Percentiles rank a stretch among this genome's conserved stretches.
Conservation (phyloP, 1,284 basidiomycete species). For the Ustilago shanxiensis region DNA sequence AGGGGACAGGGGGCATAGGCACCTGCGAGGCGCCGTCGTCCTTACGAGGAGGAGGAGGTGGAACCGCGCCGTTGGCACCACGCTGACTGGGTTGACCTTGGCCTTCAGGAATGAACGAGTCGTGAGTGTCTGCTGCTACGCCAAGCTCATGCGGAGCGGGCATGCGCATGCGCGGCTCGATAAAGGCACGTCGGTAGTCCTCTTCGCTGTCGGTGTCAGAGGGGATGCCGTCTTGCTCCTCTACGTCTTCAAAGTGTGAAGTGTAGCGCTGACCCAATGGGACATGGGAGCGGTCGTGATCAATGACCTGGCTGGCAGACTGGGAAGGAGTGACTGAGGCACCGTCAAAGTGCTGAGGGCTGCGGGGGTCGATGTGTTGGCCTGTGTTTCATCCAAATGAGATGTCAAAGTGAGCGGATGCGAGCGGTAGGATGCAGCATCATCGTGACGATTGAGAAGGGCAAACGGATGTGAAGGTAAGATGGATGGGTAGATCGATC, state of each 20-base stretch:
- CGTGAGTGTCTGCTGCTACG: constrained; percentile 44
- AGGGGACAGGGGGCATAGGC: constrained; percentile 53
- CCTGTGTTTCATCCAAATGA: background rate
- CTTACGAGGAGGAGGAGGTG: constrained; percentile 31
- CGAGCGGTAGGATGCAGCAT: background rate
- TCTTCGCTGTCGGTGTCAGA: constrained; percentile 57
- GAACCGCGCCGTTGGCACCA: constrained; percentile 20
- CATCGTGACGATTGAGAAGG: background rate
- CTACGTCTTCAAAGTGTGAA: constrained; percentile 59
- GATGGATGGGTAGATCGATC: background rate
- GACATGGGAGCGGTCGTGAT: constrained; percentile 41
- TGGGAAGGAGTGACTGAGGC: constrained; percentile 70
- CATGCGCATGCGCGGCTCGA: constrained; percentile 49
- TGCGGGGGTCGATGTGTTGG: constrained; percentile 26
- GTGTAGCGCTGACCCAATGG: constrained; percentile 52
- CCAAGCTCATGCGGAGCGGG: constrained; percentile 53
- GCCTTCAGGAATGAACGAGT: constrained; percentile 44
- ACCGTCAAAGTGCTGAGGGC: constrained; percentile 56
- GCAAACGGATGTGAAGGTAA: no score
- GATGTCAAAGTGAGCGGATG: background rate
- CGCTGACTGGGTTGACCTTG: constrained; percentile 2
- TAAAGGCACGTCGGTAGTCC: constrained; percentile 54
- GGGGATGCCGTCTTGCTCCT: constrained; percentile 49
- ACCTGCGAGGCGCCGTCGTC: constrained; percentile 35
- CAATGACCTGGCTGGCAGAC: constrained; percentile 69